Evolutionary conservation across 2,329 filamentous ascomycete genomes (phyloP), one percentile per base, ranked within the genome.

Genomic region (Aspergillus sp.): DNA sequence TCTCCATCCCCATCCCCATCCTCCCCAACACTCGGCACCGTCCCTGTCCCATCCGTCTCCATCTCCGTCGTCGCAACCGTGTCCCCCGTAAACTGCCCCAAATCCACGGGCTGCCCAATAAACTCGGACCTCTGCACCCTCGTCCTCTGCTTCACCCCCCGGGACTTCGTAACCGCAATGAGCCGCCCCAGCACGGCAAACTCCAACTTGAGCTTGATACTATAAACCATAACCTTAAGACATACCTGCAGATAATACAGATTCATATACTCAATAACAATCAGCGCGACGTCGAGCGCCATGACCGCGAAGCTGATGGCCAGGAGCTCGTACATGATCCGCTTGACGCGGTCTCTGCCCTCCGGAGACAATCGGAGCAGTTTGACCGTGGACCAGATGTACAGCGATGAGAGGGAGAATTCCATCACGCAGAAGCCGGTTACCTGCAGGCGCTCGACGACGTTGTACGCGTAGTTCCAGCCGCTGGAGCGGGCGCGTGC

Each of bases 391-490:
- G 85, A 82, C 63, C 70, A 72, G 47, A 86, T 84, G 67, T 85
- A 86, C 15, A 85, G 72, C 0, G 73, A 68, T 1, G 83, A 85
- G 48, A 86, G 78, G 41, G 84, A 75, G 43, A 81, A 72, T 63
- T 87, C 84, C 69, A 86, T 84, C 6, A 84, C 43, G 60, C 81
- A 85, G 69, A 86, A 86, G 8, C 83, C 76, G 3, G 81, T 79
- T 54, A 86, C 77, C 66, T 87, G 83, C 11, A 86, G 76, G 65
- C 82, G 81, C 63, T 86, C 84, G 70, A 83, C 77, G 50, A 81
- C 64, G 30, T 76, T 73, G 66, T 80, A 82, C 2, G 69, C 77
- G 0, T 61, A 23, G 3, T 66, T 63, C 57, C 57, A 59, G 3
- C 25, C 8, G 1, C 38, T 41, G 2, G 9, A 0, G 5, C 11